phyloP scores from a whole-genome alignment of 768 basidiomycete species.

The Ramaria sp. region DNA sequence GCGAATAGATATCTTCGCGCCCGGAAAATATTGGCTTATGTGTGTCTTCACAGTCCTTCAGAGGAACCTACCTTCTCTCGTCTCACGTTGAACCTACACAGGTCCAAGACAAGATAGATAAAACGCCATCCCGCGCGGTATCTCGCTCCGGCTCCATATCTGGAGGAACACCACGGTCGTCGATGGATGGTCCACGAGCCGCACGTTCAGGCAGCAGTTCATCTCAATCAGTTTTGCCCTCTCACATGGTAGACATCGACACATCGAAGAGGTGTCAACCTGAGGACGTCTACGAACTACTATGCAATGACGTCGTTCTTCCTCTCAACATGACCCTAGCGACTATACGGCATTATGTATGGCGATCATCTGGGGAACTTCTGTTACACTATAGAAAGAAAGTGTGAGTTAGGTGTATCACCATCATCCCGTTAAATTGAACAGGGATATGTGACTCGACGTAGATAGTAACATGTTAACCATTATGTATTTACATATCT shows the following conservation, averaged over 20 bases:
- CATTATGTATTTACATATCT: too few species aligned
- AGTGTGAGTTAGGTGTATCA: not conserved
- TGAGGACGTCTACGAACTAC: conserved; percentile 75
- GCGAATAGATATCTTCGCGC: conserved; percentile 81
- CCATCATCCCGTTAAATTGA: not conserved
- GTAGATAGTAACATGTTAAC: too few species aligned
- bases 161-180: conserved; percentile 9
- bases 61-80: not conserved
- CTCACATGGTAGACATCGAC: not conserved
- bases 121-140: conserved; percentile 20
- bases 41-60: conserved; percentile 20
- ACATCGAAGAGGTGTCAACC: conserved; percentile 20
- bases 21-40: conserved; percentile 75
- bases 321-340: conserved; percentile 86
- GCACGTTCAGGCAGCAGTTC: conserved; percentile 24
- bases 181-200: not conserved
- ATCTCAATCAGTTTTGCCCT: not conserved
- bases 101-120: conserved; percentile 80
- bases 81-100: conserved; percentile 17
- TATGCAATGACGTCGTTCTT: conserved; percentile 79
- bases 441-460: too few species aligned
- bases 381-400: conserved; percentile 63
- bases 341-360: conserved; percentile 81
- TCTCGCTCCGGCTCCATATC: conserved; percentile 7
- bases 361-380: conserved; percentile 66